Evolutionary conservation across 140 eudicot species (phyloP).

Genomic region (Stevia rebaudiana): DNA sequence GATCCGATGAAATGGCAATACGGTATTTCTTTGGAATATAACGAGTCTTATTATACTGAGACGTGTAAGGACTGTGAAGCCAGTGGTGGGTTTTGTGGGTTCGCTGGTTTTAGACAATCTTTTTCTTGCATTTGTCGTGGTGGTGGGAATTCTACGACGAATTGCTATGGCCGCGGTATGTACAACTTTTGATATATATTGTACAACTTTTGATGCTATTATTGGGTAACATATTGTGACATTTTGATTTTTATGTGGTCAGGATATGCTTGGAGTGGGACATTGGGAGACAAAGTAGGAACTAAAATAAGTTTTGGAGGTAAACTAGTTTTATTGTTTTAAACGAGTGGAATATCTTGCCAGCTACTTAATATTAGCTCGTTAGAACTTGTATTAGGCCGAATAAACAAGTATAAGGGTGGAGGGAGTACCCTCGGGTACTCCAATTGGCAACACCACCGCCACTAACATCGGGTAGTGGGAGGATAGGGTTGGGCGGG

Average conservation of each 20-base stretch:
- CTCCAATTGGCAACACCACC: too few relatives aligned
- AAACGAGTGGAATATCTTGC: too few relatives aligned
- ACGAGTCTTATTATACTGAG: conserved; percentile 45
- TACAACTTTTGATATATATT: not conserved
- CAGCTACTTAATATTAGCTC: too few relatives aligned
- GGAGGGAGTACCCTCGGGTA: too few relatives aligned
- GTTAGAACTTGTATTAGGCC: too few relatives aligned
- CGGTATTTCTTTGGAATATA: conserved; percentile 59
- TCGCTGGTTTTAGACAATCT: conserved; percentile 35
- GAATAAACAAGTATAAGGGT: too few relatives aligned
- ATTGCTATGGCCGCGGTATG: conserved; percentile 59
- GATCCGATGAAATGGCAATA: conserved; percentile 72
- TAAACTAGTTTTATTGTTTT: not conserved
- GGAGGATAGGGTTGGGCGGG: too few relatives aligned
- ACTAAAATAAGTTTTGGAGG: conserved; percentile 42
- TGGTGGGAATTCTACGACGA: conserved; percentile 56
- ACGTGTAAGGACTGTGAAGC: conserved; percentile 62
- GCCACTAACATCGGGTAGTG: too few relatives aligned
- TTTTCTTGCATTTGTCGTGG: conserved; percentile 70
- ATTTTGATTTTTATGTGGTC: conserved; percentile 25
- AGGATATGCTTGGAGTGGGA: conserved; percentile 67
- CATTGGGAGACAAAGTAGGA: conserved; percentile 40
- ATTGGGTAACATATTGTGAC: not conserved
- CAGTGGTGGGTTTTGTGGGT: conserved; percentile 73
- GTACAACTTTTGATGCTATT: not conserved